A percentile compares a stretch with the other conserved stretches of the same genome.
Conservation (phyloP, 257 asterid species). For the Rhazya stricta region DNA sequence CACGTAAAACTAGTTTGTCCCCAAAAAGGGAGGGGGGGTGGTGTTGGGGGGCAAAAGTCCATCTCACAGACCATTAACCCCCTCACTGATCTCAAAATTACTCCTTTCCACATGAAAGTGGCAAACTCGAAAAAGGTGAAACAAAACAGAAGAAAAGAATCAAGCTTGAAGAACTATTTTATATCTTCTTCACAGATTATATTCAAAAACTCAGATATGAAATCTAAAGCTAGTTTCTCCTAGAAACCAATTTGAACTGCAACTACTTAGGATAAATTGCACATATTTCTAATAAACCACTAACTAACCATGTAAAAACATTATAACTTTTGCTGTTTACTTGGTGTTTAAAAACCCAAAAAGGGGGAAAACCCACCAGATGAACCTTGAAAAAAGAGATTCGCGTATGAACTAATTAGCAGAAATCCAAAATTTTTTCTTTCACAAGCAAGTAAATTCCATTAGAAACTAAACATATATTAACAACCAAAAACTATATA, state of each 20-base stretch:
- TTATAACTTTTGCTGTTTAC: neutral
- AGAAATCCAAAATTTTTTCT: neutral
- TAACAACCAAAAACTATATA: neutral
- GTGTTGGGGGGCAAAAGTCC: too few species aligned
- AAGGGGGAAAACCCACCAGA: neutral
- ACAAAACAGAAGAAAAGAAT: neutral
- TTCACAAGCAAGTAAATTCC: neutral
- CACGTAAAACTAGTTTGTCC: neutral
- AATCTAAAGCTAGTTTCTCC: neutral
- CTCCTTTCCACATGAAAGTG: neutral
- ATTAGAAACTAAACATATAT: neutral
- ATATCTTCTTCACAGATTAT: neutral
- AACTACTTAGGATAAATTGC: neutral
- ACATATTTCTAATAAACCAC: neutral
- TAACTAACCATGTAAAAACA: neutral
- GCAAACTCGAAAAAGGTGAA: neutral
- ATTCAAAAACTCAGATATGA: neutral
- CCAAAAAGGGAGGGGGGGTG: too few species aligned
- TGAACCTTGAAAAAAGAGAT: neutral
- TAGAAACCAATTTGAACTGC: neutral
- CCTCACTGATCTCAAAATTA: neutral
- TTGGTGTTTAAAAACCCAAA: too few species aligned
- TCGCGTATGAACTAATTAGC: neutral
- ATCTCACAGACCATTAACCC: neutral
- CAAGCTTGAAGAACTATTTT: too few species aligned